phyloP scores from a whole-genome alignment of 2,329 filamentous ascomycete genomes.

The Periconia macrospinosa region DNA sequence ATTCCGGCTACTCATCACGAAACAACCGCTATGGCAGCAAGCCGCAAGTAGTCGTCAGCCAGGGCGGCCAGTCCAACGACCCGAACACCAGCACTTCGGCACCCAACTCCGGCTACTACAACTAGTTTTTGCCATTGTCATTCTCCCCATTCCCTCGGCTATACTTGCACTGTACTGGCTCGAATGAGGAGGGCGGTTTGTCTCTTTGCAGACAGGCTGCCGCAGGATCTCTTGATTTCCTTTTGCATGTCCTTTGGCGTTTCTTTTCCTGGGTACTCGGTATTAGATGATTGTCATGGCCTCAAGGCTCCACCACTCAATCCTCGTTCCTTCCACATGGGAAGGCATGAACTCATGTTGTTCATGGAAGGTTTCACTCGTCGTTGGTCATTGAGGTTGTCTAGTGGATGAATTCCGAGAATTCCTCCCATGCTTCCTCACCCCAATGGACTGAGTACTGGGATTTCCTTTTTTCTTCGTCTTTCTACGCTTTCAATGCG shows the following conservation, averaged over 20 bases:
- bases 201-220: background rate
- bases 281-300: conserved; percentile 4
- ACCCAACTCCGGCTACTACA: conserved; percentile 33
- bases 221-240: background rate
- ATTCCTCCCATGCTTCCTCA: too few relatives aligned
- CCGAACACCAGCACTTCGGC: conserved; percentile 32
- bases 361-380: too few relatives aligned
- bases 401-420: too few relatives aligned
- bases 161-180: background rate
- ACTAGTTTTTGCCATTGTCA: conserved; percentile 9
- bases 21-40: conserved; percentile 30
- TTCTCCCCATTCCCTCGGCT: conserved; percentile 2
- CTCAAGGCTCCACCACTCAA: conserved; percentile 1
- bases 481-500: too few relatives aligned
- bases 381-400: too few relatives aligned
- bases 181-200: conserved; percentile 1
- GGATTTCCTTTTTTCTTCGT: too few relatives aligned
- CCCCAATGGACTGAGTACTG: too few relatives aligned
- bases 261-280: background rate
- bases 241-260: background rate
- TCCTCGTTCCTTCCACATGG: background rate
- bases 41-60: conserved; percentile 30
- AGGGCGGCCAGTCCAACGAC: conserved; percentile 31
- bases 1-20: conserved; percentile 24
- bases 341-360: too few relatives aligned